Percentiles rank a stretch among this genome's conserved stretches.
phyloP scores from a whole-genome alignment of 2,329 filamentous ascomycete species.

The Paecilomyces fulvus region DNA sequence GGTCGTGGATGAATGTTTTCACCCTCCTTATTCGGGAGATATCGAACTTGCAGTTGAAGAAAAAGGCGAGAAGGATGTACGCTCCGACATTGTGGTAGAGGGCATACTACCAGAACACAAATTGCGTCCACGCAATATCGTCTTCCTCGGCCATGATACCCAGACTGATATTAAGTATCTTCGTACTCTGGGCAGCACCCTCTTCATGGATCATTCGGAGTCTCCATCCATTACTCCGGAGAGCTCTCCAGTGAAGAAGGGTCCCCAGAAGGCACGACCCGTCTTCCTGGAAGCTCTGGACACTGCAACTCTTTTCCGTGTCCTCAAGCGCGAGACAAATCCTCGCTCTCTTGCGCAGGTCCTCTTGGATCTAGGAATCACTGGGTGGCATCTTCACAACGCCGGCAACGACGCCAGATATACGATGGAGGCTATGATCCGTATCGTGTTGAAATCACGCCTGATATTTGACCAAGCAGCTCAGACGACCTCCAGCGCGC shows the following conservation, averaged over 20 bases:
- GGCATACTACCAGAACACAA: conserved; percentile 6
- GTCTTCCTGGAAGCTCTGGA: conserved; percentile 61
- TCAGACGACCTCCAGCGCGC: neutral
- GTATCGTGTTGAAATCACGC: conserved; percentile 41
- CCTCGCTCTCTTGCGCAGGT: conserved; percentile 52
- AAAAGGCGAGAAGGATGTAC: neutral
- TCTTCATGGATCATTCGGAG: conserved; percentile 11
- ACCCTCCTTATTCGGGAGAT: conserved; percentile 43
- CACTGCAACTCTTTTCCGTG: conserved; percentile 62
- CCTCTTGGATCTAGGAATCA: conserved; percentile 56
- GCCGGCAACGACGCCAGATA: conserved; percentile 79
- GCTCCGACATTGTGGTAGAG: neutral
- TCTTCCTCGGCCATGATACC: conserved; percentile 74
- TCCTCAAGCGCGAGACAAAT: conserved; percentile 47
- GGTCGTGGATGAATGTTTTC: conserved; percentile 48
- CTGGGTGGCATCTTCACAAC: conserved; percentile 65
- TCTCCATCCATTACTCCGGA: neutral
- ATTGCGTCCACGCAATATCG: conserved; percentile 45
- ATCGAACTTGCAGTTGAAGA: conserved; percentile 6
- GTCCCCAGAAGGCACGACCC: neutral
- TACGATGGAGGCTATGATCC: conserved; percentile 66
- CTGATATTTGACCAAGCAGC: conserved; percentile 10
- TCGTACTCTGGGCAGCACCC: conserved; percentile 53
- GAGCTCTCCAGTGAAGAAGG: neutral
- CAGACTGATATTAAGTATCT: conserved; percentile 62